Conservation (phyloP, 495 filamentous ascomycete species). For the Neurospora discreta region DNA sequence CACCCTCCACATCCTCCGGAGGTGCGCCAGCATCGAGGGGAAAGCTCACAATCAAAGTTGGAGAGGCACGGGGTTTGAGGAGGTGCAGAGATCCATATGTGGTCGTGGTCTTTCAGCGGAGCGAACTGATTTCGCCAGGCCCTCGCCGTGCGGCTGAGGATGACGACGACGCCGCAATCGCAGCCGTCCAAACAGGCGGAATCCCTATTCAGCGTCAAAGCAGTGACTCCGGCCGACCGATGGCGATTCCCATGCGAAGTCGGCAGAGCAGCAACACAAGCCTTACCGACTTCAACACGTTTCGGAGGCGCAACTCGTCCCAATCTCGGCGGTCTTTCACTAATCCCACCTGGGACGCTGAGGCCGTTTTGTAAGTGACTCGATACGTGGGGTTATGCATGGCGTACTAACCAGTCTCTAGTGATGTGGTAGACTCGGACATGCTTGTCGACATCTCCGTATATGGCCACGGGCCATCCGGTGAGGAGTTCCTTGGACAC, state of each 20-base stretch:
- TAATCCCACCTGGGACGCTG: conserved; percentile 90
- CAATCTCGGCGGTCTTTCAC: conserved; percentile 50
- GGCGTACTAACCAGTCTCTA: conserved; percentile 33
- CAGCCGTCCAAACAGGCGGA: conserved; percentile 38
- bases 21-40: conserved; percentile 68
- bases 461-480: conserved; percentile 68
- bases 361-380: conserved; percentile 76
- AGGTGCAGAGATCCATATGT: conserved; percentile 85
- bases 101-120: conserved; percentile 92
- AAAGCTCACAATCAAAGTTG: conserved; percentile 79
- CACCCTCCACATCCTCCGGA: conserved; percentile 23
- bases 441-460: conserved; percentile 89
- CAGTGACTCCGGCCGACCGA: conserved; percentile 65
- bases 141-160: conserved; percentile 44
- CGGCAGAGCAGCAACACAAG: conserved; percentile 92
- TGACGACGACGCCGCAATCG: conserved; percentile 32
- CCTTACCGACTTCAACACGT: conserved; percentile 55
- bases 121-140: conserved; percentile 86
- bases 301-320: conserved; percentile 40
- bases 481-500: conserved; percentile 87
- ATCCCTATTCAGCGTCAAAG: conserved; percentile 55
- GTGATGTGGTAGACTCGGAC: conserved; percentile 88
- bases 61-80: conserved; percentile 69
- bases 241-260: conserved; percentile 93
- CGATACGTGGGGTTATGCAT: background rate